Conservation (phyloP, 352 stramenopile genomes). For the Pythium chondricola region DNA sequence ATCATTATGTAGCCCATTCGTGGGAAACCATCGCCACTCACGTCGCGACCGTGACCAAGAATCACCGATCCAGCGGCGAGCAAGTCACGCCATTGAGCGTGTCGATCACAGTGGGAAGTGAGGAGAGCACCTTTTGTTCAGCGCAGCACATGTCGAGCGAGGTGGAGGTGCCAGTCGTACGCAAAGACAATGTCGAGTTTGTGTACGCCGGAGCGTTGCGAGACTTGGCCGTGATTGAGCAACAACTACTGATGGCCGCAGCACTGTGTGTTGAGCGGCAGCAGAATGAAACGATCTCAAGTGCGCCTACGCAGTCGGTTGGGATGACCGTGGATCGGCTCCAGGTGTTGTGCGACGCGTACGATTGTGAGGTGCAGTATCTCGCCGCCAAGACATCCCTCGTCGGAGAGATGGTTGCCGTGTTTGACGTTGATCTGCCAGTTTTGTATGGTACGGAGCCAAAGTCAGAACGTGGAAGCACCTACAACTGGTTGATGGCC, state of each 20-base stretch:
- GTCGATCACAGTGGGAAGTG: too few relatives aligned
- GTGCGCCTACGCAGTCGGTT: too few relatives aligned
- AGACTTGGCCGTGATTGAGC: slow-evolving; percentile 38
- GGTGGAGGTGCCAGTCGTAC: not conserved
- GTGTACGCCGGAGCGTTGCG: slow-evolving; percentile 32
- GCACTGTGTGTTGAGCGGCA: slow-evolving; percentile 48
- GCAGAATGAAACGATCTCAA: too few relatives aligned
- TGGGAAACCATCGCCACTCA: not conserved
- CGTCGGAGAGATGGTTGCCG: slow-evolving; percentile 21
- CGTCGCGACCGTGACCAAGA: not conserved
- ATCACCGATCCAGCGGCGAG: too few relatives aligned
- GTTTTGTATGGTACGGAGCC: too few relatives aligned
- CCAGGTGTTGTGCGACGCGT: slow-evolving; percentile 48
- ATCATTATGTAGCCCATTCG: slow-evolving; percentile 29
- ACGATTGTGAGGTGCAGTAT: slow-evolving; percentile 41
- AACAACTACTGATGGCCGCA: slow-evolving; percentile 34
- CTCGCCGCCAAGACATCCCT: slow-evolving; percentile 36
- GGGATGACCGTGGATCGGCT: slow-evolving; percentile 39
- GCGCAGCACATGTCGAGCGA: not conserved
- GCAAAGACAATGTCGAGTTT: slow-evolving; percentile 15
- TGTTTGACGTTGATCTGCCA: too few relatives aligned
- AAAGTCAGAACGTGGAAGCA: slow-evolving; percentile 7
- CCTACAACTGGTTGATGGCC: slow-evolving; percentile 12
- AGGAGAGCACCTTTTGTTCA: too few relatives aligned
- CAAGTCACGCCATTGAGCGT: too few relatives aligned